These are phyloP conservation scores for Schwanniomyces pseudopolymorphus DNA, from an alignment of 805 yeast genomes.

Conservation along the genomic window DNA sequence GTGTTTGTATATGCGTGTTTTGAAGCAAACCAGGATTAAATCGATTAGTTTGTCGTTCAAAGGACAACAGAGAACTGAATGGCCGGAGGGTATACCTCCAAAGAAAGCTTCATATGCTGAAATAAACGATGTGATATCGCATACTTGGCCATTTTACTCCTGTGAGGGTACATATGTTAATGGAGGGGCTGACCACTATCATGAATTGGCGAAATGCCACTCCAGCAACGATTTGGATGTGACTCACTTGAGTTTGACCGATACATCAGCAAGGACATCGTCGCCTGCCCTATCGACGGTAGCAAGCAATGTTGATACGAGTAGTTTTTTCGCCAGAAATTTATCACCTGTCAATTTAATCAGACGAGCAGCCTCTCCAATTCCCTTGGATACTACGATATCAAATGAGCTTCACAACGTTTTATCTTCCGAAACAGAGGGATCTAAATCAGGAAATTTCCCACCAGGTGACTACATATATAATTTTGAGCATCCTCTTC, in stretches of 20 bases:
- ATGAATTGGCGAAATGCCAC: slow-evolving; percentile 21
- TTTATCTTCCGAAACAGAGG: slow-evolving; percentile 19
- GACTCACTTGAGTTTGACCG: slow-evolving; percentile 34
- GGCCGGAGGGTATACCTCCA: slow-evolving; percentile 99
- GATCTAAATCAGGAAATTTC: slow-evolving; percentile 40
- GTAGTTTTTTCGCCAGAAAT: slow-evolving; percentile 24
- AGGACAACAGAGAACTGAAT: slow-evolving; percentile 78
- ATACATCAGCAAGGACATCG: slow-evolving; percentile 16
- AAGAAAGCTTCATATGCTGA: slow-evolving; percentile 69
- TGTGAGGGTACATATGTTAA: slow-evolving; percentile 14
- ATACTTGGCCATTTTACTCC: slow-evolving; percentile 87
- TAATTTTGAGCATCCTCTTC: slow-evolving; percentile 87
- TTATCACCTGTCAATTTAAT: slow-evolving; percentile 26
- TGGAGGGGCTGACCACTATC: slow-evolving; percentile 50
- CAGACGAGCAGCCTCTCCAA: slow-evolving; percentile 29
- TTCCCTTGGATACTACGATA: slow-evolving; percentile 14
- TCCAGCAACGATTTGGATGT: slow-evolving; percentile 27
- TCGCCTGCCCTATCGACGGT: slow-evolving; percentile 9
- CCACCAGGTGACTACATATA: slow-evolving; percentile 90
- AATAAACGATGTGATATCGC: slow-evolving; percentile 62
- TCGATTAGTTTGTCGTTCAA: slow-evolving; percentile 57
- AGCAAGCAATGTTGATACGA: slow-evolving; percentile 5
- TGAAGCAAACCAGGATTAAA: slow-evolving; percentile 72
- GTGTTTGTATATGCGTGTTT: slow-evolving; percentile 63
- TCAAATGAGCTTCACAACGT: slow-evolving; percentile 23